Evolutionary conservation across 345 rosid species (phyloP).

Genomic region (Eutrema heterophyllum): DNA sequence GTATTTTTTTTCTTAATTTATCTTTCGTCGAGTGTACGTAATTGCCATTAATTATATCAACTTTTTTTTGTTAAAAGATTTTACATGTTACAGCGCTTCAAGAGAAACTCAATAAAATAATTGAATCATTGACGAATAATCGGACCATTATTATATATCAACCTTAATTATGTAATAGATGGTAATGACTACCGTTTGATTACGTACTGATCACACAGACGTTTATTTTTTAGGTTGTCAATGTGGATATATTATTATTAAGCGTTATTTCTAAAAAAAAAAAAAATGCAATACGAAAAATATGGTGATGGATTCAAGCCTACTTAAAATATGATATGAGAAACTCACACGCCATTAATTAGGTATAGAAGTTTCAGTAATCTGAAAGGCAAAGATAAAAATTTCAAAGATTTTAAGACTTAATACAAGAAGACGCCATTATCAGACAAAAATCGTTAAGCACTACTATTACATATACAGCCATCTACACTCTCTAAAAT

Average conservation of each 20-base stretch:
- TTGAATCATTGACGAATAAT: neutral
- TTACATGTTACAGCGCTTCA: neutral
- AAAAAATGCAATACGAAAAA: neutral
- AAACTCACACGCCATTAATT: neutral
- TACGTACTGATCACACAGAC: neutral
- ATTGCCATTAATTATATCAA: neutral
- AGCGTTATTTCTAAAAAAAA: neutral
- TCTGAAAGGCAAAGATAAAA: too few species aligned
- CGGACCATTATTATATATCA: neutral
- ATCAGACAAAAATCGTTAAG: neutral
- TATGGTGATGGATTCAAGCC: neutral
- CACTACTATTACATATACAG: neutral
- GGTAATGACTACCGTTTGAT: neutral
- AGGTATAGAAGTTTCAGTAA: neutral
- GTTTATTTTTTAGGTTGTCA: neutral
- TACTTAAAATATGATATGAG: neutral
- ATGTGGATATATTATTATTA: neutral
- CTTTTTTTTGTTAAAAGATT: neutral
- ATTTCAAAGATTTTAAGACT: neutral
- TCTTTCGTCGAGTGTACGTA: neutral
- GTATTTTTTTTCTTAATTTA: neutral
- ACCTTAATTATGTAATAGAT: neutral
- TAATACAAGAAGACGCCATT: too few species aligned
- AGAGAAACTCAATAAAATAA: neutral
- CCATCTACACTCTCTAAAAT: neutral